Conservation (phyloP, 2,329 filamentous ascomycete genomes). For the Colletotrichum somersetense region DNA sequence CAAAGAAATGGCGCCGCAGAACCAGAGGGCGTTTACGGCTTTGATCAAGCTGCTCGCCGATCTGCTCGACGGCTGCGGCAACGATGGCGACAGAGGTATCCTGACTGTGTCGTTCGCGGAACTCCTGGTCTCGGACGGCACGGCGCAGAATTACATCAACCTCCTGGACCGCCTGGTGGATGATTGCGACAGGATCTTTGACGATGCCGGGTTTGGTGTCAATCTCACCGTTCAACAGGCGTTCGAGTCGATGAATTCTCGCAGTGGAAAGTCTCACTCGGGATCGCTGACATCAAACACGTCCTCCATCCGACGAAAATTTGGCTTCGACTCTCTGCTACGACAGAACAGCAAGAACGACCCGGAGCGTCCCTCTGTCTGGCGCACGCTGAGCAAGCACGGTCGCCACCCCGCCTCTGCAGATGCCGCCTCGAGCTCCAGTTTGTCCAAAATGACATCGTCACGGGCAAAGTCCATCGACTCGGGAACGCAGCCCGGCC, state of each 20-base stretch:
- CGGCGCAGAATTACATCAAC: constrained; percentile 87
- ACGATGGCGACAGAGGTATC: constrained; percentile 90
- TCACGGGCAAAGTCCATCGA: constrained; percentile 85
- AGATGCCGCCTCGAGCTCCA: constrained; percentile 70
- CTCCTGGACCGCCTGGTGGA: constrained; percentile 89
- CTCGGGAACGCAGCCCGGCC: constrained; percentile 64
- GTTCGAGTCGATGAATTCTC: constrained; percentile 72
- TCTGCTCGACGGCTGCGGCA: constrained; percentile 88
- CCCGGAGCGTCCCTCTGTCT: constrained; percentile 80
- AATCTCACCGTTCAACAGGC: constrained; percentile 51
- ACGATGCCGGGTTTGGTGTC: constrained; percentile 62
- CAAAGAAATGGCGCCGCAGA: constrained; percentile 76
- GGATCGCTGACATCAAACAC: constrained; percentile 87
- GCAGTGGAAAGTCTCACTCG: constrained; percentile 71
- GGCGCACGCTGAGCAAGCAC: constrained; percentile 90
- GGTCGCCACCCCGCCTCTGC: constrained; percentile 69
- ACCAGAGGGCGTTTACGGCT: constrained; percentile 82
- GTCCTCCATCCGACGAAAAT: constrained; percentile 86
- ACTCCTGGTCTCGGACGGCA: constrained; percentile 81
- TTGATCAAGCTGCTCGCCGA: constrained; percentile 89
- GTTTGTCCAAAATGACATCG: constrained; percentile 72
- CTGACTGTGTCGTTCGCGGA: constrained; percentile 91
- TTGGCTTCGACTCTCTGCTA: constrained; percentile 82
- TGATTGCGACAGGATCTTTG: constrained; percentile 90
- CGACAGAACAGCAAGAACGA: constrained; percentile 83